phyloP scores from a whole-genome alignment of 306 rosid genomes.

The Begonia fuchsioides region DNA sequence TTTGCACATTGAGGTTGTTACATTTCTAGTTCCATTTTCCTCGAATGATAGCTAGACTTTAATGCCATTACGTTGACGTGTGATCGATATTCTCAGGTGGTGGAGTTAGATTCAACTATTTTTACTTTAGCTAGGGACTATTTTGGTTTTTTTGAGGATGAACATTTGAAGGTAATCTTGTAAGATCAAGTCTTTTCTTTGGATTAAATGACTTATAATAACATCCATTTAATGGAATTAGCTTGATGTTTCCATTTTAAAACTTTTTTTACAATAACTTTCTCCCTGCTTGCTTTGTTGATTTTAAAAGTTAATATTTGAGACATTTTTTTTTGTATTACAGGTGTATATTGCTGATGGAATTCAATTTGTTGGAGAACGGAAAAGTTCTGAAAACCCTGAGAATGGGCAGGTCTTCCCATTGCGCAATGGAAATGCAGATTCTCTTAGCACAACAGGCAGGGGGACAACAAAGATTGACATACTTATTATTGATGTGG shows the following conservation, averaged over 20 bases:
- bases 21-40: too few relatives aligned
- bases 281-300: not conserved
- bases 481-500: conserved; percentile 74
- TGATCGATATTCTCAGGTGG: conserved; percentile 42
- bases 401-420: conserved; percentile 15
- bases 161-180: conserved; percentile 46
- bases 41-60: not conserved
- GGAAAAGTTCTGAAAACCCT: conserved; percentile 15
- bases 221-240: too few relatives aligned
- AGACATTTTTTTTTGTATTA: conserved; percentile 12
- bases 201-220: not conserved
- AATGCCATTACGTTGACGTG: not conserved
- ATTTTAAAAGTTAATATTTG: not conserved
- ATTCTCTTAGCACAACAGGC: conserved; percentile 17
- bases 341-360: conserved; percentile 93
- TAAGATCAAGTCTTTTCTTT: not conserved
- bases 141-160: conserved; percentile 63
- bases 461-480: conserved; percentile 35
- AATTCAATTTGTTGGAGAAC: conserved; percentile 48
- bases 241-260: too few relatives aligned
- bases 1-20: conserved; percentile 66
- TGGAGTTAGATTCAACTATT: conserved; percentile 69
- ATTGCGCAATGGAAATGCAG: conserved; percentile 18
- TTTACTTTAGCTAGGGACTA: conserved; percentile 54
- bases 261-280: not conserved